phyloP scores from a whole-genome alignment of 768 basidiomycete genomes.

The Leucocoprinus leucothites region DNA sequence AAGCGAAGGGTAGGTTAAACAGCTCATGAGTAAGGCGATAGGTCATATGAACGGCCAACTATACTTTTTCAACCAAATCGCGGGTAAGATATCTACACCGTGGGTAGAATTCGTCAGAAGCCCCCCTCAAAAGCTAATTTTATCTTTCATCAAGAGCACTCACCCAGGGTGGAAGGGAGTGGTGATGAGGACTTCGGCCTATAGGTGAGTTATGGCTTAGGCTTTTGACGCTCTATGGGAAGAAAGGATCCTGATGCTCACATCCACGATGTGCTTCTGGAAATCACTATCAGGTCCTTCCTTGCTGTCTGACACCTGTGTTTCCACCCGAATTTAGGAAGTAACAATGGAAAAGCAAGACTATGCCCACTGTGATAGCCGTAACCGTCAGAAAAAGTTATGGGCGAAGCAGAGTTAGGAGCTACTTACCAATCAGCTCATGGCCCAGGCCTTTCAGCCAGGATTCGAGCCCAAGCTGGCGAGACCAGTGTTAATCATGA shows the following conservation, averaged over 20 bases:
- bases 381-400: background rate
- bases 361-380: conserved; percentile 8
- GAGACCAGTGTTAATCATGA: conserved; percentile 5
- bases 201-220: conserved; percentile 15
- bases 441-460: conserved; percentile 75
- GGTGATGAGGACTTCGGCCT: conserved; percentile 80
- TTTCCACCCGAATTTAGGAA: background rate
- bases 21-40: background rate
- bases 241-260: conserved; percentile 30
- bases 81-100: conserved; percentile 61
- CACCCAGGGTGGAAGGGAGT: conserved; percentile 83
- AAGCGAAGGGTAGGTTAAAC: conserved; percentile 5
- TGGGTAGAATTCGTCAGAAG: background rate
- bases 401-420: background rate
- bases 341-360: background rate
- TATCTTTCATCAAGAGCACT: conserved; percentile 11
- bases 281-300: conserved; percentile 80
- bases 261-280: conserved; percentile 79
- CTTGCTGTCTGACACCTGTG: conserved; percentile 74
- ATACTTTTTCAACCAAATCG: conserved; percentile 66
- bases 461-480: conserved; percentile 65
- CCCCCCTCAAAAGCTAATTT: background rate
- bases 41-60: conserved; percentile 4
- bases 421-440: conserved; percentile 60
- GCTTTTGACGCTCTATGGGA: background rate